These are phyloP conservation scores for Penicillium sp. DNA, from an alignment of 2,329 filamentous ascomycete species.

Conservation along the genomic window DNA sequence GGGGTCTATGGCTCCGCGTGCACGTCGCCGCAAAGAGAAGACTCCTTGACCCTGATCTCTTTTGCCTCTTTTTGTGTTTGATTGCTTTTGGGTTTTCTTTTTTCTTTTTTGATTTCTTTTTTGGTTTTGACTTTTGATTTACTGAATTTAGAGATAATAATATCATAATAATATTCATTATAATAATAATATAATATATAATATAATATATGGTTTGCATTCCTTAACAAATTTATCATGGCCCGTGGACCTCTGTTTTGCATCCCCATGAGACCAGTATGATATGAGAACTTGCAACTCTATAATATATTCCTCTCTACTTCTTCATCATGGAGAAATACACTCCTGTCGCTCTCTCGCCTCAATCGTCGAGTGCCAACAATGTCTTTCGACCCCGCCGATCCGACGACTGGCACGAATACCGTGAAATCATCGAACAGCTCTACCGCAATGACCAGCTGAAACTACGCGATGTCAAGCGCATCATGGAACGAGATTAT, in stretches of 20 bases:
- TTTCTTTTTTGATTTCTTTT: too few relatives aligned
- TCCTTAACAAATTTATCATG: conserved; percentile 3
- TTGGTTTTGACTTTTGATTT: too few relatives aligned
- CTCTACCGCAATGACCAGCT: conserved; percentile 38
- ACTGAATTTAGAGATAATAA: too few relatives aligned
- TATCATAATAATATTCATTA: too few relatives aligned
- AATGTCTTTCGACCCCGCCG: conserved; percentile 35
- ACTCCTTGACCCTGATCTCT: conserved; percentile 21
- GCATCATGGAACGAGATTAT: conserved; percentile 39
- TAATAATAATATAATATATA: too few relatives aligned
- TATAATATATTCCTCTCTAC: background rate
- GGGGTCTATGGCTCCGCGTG: conserved; percentile 31
- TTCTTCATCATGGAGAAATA: conserved; percentile 19
- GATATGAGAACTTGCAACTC: background rate
- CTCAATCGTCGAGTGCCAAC: conserved; percentile 10
- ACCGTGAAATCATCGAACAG: conserved; percentile 36
- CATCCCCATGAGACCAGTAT: conserved; percentile 3
- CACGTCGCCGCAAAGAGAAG: conserved; percentile 39
- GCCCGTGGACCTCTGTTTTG: background rate
- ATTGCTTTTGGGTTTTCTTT: background rate
- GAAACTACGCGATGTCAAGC: conserved; percentile 38
- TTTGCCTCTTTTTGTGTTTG: background rate
- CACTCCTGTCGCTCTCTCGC: conserved; percentile 7
- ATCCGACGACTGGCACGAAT: conserved; percentile 40
- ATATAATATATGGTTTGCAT: conserved; percentile 7